These are phyloP conservation scores for Dioscorea dumetorum DNA, from an alignment of 106 monocot species.

Conservation along the genomic window DNA sequence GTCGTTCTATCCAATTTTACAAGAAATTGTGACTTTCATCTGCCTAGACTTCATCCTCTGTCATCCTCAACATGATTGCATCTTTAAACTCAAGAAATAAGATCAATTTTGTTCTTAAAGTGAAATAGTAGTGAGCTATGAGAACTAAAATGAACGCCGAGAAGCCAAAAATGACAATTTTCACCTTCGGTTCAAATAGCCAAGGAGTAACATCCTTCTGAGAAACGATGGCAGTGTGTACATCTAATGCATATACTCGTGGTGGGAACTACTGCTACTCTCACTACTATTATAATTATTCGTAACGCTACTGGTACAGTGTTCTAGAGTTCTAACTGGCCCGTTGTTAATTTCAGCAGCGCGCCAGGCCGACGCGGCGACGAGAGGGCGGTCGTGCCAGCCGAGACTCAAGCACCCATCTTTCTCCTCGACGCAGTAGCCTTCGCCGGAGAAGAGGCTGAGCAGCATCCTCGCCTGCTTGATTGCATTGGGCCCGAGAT, in stretches of 20 bases:
- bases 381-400: conserved; percentile 61
- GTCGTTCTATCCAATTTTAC: too few species aligned
- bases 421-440: conserved; percentile 51
- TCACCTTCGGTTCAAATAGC: too few species aligned
- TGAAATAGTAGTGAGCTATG: too few species aligned
- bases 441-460: conserved; percentile 61
- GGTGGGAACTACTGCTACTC: neutral
- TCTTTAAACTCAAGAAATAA: too few species aligned
- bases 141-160: too few species aligned
- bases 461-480: conserved; percentile 74
- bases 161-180: too few species aligned
- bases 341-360: neutral
- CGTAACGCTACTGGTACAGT: neutral
- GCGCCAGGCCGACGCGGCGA: conserved; percentile 68
- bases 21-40: too few species aligned
- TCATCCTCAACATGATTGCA: too few species aligned
- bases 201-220: too few species aligned
- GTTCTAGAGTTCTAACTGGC: neutral
- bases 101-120: too few species aligned
- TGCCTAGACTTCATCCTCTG: too few species aligned
- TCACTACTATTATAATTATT: too few species aligned
- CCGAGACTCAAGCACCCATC: conserved; percentile 60
- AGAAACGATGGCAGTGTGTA: neutral
- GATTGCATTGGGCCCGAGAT: conserved; percentile 55
- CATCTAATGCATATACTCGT: neutral